Evolutionary conservation across 345 rosid species (phyloP), one percentile per base, ranked within the genome.

Genomic region (Aquilaria malaccensis): DNA sequence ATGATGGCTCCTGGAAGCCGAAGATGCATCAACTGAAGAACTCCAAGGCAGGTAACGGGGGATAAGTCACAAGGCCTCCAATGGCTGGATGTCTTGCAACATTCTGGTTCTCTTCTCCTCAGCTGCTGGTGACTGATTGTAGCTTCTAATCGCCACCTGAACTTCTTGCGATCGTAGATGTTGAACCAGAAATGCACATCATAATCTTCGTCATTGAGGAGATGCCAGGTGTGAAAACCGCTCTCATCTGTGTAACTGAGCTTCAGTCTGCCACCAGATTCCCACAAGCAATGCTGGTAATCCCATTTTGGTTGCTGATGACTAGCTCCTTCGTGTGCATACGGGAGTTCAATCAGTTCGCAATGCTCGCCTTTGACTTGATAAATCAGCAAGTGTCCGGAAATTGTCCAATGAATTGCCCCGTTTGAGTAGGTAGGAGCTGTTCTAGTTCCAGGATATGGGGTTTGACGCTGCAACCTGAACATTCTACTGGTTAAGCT

Each of bases 161-260:
- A 60, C 30, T 61, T 53, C 47, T 61, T 2, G 11, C 53, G 45
- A 30, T 68, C 67, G 29, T 68, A 64, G 67, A 46, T 7, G 32
- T 33, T 52, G 9, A 3, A 2, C 13, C 7, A 6, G 1, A 6
- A 67, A 33, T 59, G 48, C n/a, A 13, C 13, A 30, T 61, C 37
- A 30, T 56, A 67, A 37, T 73, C 77, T 7, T 46, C 12, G 11
- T 60, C 31, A 10, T 56, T 52, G 57, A 73, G 67, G n/a, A 73
- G 67, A 37, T 30, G 15, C 77, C 67, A 60, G 13, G 57, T 48
- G 0, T 73, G 70, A 73, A 73, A 41, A 6, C 73, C 70, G 3
- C 61, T 62, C 32, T 7, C 6, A 52, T 68, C 76, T 30, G 59
- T 6, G 30, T 73, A 65, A 41, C 59, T 15, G 45, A 56, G 65